Evolutionary conservation across 2,329 filamentous ascomycete genomes (phyloP).

Genomic region (Aspergillus niger): DNA sequence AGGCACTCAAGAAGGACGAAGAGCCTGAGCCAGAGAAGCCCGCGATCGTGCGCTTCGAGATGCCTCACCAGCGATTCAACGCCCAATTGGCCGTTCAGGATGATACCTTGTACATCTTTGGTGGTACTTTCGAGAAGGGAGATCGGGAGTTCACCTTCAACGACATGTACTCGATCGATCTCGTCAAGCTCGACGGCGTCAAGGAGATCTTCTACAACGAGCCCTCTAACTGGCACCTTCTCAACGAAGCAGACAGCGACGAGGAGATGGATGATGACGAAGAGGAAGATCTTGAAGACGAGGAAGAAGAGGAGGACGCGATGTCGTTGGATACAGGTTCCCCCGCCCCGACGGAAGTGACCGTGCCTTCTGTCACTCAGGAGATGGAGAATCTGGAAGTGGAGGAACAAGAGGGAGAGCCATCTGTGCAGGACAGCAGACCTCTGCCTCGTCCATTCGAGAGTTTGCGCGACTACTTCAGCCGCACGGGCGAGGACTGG

Average conservation of each 20-base stretch:
- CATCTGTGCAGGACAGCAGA: slow-evolving; percentile 68
- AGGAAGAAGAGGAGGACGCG: slow-evolving; percentile 51
- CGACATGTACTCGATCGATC: slow-evolving; percentile 87
- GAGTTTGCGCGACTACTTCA: slow-evolving; percentile 86
- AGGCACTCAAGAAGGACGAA: slow-evolving; percentile 56
- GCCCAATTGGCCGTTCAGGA: slow-evolving; percentile 87
- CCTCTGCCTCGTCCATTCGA: slow-evolving; percentile 85
- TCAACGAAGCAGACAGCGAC: slow-evolving; percentile 62
- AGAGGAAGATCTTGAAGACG: slow-evolving; percentile 46
- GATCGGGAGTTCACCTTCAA: slow-evolving; percentile 96
- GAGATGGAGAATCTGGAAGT: slow-evolving; percentile 43
- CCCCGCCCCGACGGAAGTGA: slow-evolving; percentile 39
- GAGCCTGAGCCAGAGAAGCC: slow-evolving; percentile 57
- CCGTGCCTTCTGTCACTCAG: slow-evolving; percentile 38
- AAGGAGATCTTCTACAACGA: slow-evolving; percentile 87
- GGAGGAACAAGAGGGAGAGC: slow-evolving; percentile 41
- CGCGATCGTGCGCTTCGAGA: slow-evolving; percentile 71
- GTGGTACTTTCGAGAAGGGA: slow-evolving; percentile 92
- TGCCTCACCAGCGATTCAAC: slow-evolving; percentile 90
- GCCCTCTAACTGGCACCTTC: slow-evolving; percentile 78
- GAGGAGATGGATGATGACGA: slow-evolving; percentile 53
- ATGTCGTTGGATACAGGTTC: slow-evolving; percentile 43
- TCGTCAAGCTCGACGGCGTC: slow-evolving; percentile 93
- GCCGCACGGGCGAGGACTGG: slow-evolving; percentile 84
- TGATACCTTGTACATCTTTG: slow-evolving; percentile 90